Conservation (phyloP, 2,329 filamentous ascomycete genomes). For the Penicillium paneum region DNA sequence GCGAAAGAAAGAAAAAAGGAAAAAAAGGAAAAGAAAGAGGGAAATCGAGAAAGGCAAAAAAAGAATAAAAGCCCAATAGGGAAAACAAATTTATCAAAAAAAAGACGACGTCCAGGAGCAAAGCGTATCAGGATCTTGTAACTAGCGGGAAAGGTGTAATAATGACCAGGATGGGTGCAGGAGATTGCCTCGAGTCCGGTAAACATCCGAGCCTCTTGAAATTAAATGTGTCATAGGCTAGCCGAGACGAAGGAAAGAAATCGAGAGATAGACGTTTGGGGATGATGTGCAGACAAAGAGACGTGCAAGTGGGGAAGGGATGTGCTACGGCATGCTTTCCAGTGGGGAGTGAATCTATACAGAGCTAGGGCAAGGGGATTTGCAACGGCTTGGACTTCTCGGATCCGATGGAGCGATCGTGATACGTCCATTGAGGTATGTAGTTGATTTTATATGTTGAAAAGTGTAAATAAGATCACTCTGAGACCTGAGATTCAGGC, state of each 20-base stretch:
- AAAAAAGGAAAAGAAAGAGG: constrained; percentile 16
- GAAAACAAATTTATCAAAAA: constrained; percentile 8
- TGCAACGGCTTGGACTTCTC: constrained; percentile 9
- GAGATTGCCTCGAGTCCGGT: constrained; percentile 26
- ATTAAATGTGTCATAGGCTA: constrained; percentile 17
- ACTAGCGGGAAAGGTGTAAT: constrained; percentile 41
- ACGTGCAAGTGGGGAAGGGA: constrained; percentile 4
- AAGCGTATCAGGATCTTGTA: constrained; percentile 34
- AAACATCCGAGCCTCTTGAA: constrained; percentile 22
- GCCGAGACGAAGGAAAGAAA: constrained; percentile 12
- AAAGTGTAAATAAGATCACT: neutral
- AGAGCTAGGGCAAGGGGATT: neutral
- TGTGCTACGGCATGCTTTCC: neutral
- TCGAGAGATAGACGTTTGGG: constrained; percentile 18
- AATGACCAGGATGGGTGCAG: constrained; percentile 37
- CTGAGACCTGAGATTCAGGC: neutral
- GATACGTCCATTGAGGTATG: constrained; percentile 17
- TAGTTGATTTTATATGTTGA: neutral
- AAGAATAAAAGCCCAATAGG: constrained; percentile 11
- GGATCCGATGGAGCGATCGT: constrained; percentile 18
- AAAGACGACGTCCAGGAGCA: constrained; percentile 18
- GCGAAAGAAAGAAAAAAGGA: constrained; percentile 5
- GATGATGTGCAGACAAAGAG: constrained; percentile 29
- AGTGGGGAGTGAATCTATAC: neutral
- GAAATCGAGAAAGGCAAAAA: constrained; percentile 8